Evolutionary conservation across 257 asterid species (phyloP).

Genomic region (Avicennia marina): DNA sequence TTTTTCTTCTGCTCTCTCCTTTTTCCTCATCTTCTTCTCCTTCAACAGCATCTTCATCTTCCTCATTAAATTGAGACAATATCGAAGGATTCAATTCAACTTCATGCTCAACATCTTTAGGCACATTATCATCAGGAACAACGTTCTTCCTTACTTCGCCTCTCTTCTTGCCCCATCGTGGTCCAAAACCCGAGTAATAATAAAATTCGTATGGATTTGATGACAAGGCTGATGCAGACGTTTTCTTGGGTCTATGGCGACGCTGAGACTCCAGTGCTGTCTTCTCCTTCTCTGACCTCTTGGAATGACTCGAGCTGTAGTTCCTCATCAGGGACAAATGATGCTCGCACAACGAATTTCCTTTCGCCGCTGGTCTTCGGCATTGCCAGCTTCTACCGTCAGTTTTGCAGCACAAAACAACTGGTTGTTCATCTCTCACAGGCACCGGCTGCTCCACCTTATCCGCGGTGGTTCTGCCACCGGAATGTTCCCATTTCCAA

Average conservation of each 20-base stretch:
- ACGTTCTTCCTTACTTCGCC: not conserved
- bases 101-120: not conserved
- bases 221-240: constrained; percentile 15
- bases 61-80: constrained; percentile 10
- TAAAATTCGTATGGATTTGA: constrained; percentile 37
- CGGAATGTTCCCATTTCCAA: not conserved
- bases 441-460: not conserved
- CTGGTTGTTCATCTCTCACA: not conserved
- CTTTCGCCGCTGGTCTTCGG: constrained; percentile 23
- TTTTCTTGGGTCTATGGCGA: constrained; percentile 1
- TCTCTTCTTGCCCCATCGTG: constrained; percentile 47
- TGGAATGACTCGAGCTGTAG: not conserved
- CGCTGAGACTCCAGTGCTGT: not conserved
- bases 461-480: not conserved
- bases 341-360: constrained; percentile 16
- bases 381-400: constrained; percentile 51
- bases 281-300: not conserved
- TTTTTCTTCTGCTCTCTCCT: not conserved
- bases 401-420: constrained; percentile 19
- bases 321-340: not conserved
- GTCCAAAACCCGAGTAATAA: constrained; percentile 65
- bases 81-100: not conserved
- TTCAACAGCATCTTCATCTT: constrained; percentile 6
- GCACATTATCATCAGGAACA: no score
- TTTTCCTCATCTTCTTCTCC: not conserved